Evolutionary conservation across 2,329 filamentous ascomycete genomes (phyloP).

Genomic region (Dactylella cylindrospora): DNA sequence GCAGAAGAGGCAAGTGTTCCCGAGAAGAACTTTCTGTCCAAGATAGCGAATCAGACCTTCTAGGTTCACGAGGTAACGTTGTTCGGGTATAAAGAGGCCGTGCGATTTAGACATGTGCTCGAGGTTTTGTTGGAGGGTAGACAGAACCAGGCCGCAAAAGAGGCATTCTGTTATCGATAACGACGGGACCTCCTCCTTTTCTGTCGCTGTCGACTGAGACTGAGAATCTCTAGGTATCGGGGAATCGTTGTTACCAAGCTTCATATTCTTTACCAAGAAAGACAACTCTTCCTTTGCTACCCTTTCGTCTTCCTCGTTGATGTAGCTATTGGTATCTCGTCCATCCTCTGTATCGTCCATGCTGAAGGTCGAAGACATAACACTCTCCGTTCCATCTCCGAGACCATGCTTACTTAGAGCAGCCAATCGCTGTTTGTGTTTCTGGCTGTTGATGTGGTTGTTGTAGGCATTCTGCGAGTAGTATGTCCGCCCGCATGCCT

Average conservation of each 20-base stretch:
- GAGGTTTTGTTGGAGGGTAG: constrained; percentile 72
- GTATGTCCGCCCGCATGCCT: constrained; percentile 84
- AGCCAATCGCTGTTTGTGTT: constrained; percentile 73
- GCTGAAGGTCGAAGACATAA: constrained; percentile 88
- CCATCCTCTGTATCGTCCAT: constrained; percentile 71
- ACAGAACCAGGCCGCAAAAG: constrained; percentile 87
- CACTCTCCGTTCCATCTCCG: constrained; percentile 69
- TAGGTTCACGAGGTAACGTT: constrained; percentile 75
- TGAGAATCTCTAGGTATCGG: not conserved
- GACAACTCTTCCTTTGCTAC: constrained; percentile 73
- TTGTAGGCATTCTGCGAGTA: constrained; percentile 94
- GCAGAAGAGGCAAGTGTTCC: constrained; percentile 84
- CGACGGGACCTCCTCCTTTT: constrained; percentile 43
- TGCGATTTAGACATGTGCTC: constrained; percentile 90
- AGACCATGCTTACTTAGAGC: constrained; percentile 54
- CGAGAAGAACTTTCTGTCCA: constrained; percentile 74
- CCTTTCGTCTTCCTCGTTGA: constrained; percentile 52
- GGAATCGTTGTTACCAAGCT: constrained; percentile 53
- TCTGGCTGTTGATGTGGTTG: constrained; percentile 88
- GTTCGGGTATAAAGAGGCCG: constrained; percentile 94
- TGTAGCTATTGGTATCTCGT: constrained; percentile 5
- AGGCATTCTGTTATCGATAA: constrained; percentile 61
- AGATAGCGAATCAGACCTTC: constrained; percentile 79
- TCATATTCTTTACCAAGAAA: constrained; percentile 74
- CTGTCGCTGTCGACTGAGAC: constrained; percentile 34